Percentiles rank a stretch among this genome's conserved stretches.
These are phyloP conservation scores for Cladobotryum mycophilum DNA, from an alignment of 2,329 filamentous ascomycete genomes.

Conservation along the genomic window DNA sequence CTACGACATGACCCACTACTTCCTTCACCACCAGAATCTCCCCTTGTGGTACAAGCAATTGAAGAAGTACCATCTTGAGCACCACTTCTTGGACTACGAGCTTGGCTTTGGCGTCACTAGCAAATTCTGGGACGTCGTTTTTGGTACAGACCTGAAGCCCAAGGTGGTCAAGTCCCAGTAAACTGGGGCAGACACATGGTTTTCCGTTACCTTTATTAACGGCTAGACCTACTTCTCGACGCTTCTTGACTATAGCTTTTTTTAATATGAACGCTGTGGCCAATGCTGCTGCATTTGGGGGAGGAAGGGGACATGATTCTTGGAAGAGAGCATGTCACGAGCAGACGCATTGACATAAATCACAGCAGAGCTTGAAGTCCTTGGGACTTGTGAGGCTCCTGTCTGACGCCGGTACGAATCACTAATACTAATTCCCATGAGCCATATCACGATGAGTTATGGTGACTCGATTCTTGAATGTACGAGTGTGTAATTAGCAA, in stretches of 20 bases:
- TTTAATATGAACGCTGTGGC: neutral
- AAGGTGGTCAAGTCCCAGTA: slow-evolving; percentile 28
- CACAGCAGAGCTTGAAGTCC: too few species aligned
- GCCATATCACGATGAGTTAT: too few species aligned
- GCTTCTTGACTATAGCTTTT: neutral
- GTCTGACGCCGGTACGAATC: too few species aligned
- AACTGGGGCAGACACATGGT: neutral
- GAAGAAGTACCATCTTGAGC: slow-evolving; percentile 96
- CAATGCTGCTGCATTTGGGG: neutral
- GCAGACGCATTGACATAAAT: too few species aligned
- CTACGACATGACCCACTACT: slow-evolving; percentile 98
- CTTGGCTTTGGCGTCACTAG: slow-evolving; percentile 96
- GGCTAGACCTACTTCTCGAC: too few species aligned
- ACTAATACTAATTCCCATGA: too few species aligned
- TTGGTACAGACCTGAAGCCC: slow-evolving; percentile 71
- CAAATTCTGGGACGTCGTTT: slow-evolving; percentile 89
- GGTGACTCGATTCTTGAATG: too few species aligned
- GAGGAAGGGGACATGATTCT: too few species aligned
- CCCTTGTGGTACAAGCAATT: slow-evolving; percentile 83
- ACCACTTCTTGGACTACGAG: slow-evolving; percentile 97
- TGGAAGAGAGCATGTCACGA: too few species aligned
- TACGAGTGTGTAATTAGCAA: too few species aligned
- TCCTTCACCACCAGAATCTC: slow-evolving; percentile 90
- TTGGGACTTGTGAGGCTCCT: too few species aligned
- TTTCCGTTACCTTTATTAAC: too few species aligned